Percentiles rank a stretch among this genome's conserved stretches.
These are phyloP conservation scores for Passalora sequoiae DNA, from an alignment of 2,329 filamentous ascomycete species.

Conservation along the genomic window DNA sequence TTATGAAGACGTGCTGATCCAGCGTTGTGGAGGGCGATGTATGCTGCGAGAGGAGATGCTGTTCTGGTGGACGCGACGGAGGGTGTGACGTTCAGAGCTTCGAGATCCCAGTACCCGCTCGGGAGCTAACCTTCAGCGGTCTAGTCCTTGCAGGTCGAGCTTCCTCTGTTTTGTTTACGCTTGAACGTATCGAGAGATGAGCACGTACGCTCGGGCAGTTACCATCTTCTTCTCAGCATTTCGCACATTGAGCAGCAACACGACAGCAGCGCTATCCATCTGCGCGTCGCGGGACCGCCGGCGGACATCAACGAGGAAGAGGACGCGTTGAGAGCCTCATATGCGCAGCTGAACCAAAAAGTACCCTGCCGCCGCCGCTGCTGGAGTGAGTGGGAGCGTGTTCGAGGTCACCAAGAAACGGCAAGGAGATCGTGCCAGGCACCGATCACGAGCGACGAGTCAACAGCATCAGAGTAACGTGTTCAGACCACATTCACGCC, in stretches of 20 bases:
- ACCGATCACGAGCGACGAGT: constrained; percentile 6
- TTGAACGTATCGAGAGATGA: too few species aligned
- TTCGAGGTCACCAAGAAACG: constrained; percentile 1
- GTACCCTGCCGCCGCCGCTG: constrained; percentile 3
- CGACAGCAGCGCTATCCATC: constrained; percentile 8
- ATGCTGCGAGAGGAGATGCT: too few species aligned
- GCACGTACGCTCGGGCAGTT: too few species aligned
- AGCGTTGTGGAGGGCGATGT: too few species aligned
- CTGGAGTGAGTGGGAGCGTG: constrained; percentile 1
- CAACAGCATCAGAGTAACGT: constrained; percentile 1
- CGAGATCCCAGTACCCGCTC: too few species aligned
- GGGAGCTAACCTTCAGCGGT: too few species aligned
- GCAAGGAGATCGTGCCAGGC: neutral
- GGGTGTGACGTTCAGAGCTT: too few species aligned
- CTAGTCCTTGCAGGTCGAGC: too few species aligned
- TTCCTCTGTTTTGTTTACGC: too few species aligned
- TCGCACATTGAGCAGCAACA: constrained; percentile 1
- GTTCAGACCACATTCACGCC: constrained; percentile 1
- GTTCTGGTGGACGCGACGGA: too few species aligned
- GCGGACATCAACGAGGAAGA: constrained; percentile 2
- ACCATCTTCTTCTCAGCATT: neutral
- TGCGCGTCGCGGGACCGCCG: neutral
- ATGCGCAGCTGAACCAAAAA: neutral
- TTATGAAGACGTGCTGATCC: too few species aligned
- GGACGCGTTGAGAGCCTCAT: neutral